Base-by-base conservation (phyloP, 345 rosid genomes). In the Erysimum cheiranthoides region DNA sequence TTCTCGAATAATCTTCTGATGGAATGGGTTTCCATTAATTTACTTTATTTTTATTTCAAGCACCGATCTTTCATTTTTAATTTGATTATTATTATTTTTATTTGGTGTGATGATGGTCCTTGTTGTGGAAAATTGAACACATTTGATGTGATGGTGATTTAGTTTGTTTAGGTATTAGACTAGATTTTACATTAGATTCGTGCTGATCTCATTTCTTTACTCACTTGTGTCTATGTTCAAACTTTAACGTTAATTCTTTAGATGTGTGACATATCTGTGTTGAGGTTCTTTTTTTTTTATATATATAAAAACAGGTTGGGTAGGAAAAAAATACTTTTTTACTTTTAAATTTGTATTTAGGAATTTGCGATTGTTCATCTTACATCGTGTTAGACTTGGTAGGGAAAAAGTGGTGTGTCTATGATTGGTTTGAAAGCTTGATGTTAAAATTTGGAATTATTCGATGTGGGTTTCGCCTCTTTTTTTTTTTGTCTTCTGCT, bases 351-450 rank as follows among this genome's bases (percentile, higher is more conserved):
- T 2, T 32, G 14, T 9, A 10, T 2, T 14, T 16, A 12, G 3
- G 7, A 21, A 61, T 34, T 34, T 13, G 68, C 62, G 75, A 45
- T 8, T 45, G 58, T 69, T 69, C 10, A 68, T 76, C 68, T 75
- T 17, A 8, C 68, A 30, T 17, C 70, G 75, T 76, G 75, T 43
- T 52, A 61, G 28, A 69, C 7, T 32, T 27, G 58, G 75, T 76
- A 61, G 65, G 70, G 46, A 25, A 16, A 61, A 52, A 61, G 65
- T 58, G 35, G 25, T 61, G 59, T 8, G 43, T 13, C 63, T 50
- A 68, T 68, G 69, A 75, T 51, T 68, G 69, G 61, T 9, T 11
- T 25, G 70, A 68, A 76, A 40, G 70, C 79, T 38, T 75, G 66
- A 61, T 69, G 57, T 68, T 61, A 40, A 43, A 34, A 8, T 13